Percentiles rank a stretch among this genome's conserved stretches.
phyloP scores from a whole-genome alignment of 1,284 basidiomycete species.

The Ceratobasidium sp. region DNA sequence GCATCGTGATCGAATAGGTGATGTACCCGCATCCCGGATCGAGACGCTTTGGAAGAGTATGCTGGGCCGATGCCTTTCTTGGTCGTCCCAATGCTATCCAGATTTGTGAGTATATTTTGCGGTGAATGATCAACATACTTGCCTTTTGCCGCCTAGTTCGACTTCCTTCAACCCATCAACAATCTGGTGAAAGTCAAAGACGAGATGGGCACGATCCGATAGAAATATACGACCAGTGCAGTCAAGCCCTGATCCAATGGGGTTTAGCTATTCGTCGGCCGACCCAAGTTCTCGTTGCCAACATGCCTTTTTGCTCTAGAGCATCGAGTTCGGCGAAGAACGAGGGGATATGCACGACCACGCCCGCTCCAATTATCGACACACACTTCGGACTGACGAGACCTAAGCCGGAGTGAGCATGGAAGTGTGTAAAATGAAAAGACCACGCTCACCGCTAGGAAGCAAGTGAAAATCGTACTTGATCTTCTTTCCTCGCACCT shows the following conservation, averaged over 20 bases:
- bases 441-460: slow-evolving; percentile 83
- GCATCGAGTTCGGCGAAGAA: slow-evolving; percentile 95
- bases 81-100: slow-evolving; percentile 90
- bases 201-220: slow-evolving; percentile 96
- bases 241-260: slow-evolving; percentile 74
- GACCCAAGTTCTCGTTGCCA: background rate
- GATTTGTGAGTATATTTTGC: background rate
- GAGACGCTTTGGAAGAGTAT: slow-evolving; percentile 97
- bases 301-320: slow-evolving; percentile 84
- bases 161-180: slow-evolving; percentile 99
- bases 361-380: slow-evolving; percentile 92
- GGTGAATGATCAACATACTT: slow-evolving; percentile 49
- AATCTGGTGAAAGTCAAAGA: slow-evolving; percentile 99
- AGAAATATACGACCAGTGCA: slow-evolving; percentile 90
- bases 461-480: slow-evolving; percentile 97
- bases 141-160: slow-evolving; percentile 92
- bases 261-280: background rate
- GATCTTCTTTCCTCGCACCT: slow-evolving; percentile 66
- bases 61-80: slow-evolving; percentile 99
- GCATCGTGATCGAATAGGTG: slow-evolving; percentile 92
- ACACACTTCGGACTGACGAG: slow-evolving; percentile 90
- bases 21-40: slow-evolving; percentile 95
- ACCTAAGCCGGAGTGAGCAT: slow-evolving; percentile 63
- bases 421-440: slow-evolving; percentile 36
- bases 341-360: slow-evolving; percentile 95